Base-by-base conservation (phyloP, 2,329 filamentous ascomycete genomes). In the Pseudogymnoascus sp. region DNA sequence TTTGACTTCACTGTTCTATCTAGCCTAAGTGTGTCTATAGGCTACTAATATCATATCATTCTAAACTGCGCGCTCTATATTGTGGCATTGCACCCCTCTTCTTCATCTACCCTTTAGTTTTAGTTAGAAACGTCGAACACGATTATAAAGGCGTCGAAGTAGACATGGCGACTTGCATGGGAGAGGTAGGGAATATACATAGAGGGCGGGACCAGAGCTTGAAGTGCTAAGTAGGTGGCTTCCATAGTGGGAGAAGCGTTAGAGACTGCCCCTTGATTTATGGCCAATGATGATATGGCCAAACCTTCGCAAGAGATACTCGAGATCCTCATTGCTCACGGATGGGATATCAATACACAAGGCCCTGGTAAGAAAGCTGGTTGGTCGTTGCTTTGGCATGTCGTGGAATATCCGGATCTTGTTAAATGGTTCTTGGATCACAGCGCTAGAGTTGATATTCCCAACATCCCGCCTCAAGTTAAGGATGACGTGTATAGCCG, bases 261-360 rank as follows among this genome's bases (percentile, higher is more conserved):
- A 6, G 23, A 26, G 23, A 26, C 23, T 3, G 3, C 23, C 23
- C 23, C 5, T 26, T 26, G 23, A 4, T 26, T 26, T 26, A 2
- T 26, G 3, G 23, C 14, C 14, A 21, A 16, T 26, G 39, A 45
- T 2, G 52, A 61, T 38, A 29, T 33, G 16, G 26, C n/a, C 14
- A 21, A 49, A 61, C 39, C 62, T 55, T 39, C 38, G n/a, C 59
- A 21, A 35, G 59, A 61, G 62, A 11, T 63, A 10, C 62, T 63
- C 58, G 62, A 63, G 59, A 63, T 61, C 59, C 59, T 63, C 4
- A 16, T 63, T 62, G 62, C 59, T n/a, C 38, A 63, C 59, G 62
- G 62, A 16, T 63, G 62, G 62, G 62, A 63, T 37, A 58, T 63
- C 59, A 55, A 63, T 31, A 52, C 7, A 16, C 62, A 14, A 4